Base-by-base conservation (phyloP, 1,284 basidiomycete species). In the Ceratobasidium papillatum region DNA sequence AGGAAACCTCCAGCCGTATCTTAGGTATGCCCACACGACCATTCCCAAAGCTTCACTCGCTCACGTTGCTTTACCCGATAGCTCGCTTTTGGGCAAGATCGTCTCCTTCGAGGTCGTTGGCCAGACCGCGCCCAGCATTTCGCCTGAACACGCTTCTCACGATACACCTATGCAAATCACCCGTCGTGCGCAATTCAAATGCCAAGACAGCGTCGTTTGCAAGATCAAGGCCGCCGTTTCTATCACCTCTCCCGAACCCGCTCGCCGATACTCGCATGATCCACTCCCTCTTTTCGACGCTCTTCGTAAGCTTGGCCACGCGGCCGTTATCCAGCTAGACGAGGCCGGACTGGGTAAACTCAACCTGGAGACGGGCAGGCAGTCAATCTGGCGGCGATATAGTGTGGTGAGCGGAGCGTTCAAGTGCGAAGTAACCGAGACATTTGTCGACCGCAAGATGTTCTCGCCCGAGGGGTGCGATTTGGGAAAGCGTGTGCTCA, bases 101-200 rank as follows among this genome's bases (percentile, higher is more conserved):
- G 65, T 69, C 25, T 69, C 65, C 12, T 69, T 69, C 41, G 65
- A 69, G n/a, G 19, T 69, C 38, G 52, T 69, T 32, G 51, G 65
- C 36, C 65, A 69, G 36, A 56, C 65, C 27, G 47, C 54, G 30
- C 36, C 34, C 1, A 54, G 30, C 52, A 45, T 56, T 3, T n/a
- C 52, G 1, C 65, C 65, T 2, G 65, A 69, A 34, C 2, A 56
- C 3, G 65, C 65, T 17, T 56, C 65, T 4, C n/a, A 22, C 5
- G 49, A 54, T 19, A 58, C 12, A 12, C 65, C 65, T 19, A 69
- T 69, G 65, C 65, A 58, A 56, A 14, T 69, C 52, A 52, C 49
- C 34, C 49, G 65, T 27, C 65, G 52, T 19, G 65, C 65, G 17
- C 27, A 69, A 3, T 52, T 69, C 51, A 69, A 56, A 54, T 69